phyloP scores from a whole-genome alignment of 1,284 basidiomycete species.

The Papiliotrema laurentii region DNA sequence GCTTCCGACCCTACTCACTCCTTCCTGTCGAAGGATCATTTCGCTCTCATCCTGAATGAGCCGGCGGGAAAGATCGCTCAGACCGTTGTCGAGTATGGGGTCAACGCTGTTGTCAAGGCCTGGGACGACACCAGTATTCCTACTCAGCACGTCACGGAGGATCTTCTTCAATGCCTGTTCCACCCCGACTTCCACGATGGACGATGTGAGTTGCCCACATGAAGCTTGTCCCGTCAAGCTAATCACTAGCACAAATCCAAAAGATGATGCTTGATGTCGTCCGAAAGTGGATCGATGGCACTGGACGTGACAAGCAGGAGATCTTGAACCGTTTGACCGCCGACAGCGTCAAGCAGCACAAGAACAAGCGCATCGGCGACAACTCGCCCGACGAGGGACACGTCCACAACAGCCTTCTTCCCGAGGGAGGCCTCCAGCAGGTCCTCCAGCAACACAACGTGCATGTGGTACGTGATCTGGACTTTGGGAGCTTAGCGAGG shows the following conservation, averaged over 20 bases:
- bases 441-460: constrained; percentile 45
- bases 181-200: constrained; percentile 77
- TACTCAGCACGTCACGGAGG: constrained; percentile 59
- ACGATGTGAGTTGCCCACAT: constrained; percentile 33
- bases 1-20: constrained; percentile 77
- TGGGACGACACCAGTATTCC: constrained; percentile 72
- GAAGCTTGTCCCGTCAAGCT: neutral
- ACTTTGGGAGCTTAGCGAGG: neutral
- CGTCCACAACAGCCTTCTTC: constrained; percentile 40
- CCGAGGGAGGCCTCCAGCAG: constrained; percentile 44
- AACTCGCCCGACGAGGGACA: constrained; percentile 33
- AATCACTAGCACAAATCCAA: constrained; percentile 67
- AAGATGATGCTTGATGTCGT: constrained; percentile 62
- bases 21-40: constrained; percentile 47
- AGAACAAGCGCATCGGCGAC: constrained; percentile 61
- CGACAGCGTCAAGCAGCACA: constrained; percentile 64
- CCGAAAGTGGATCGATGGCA: constrained; percentile 54
- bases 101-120: constrained; percentile 63
- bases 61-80: constrained; percentile 71
- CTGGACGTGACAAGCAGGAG: constrained; percentile 55
- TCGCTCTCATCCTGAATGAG: constrained; percentile 49
- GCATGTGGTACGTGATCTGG: constrained; percentile 37
- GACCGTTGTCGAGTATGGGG: constrained; percentile 56
- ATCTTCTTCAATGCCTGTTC: constrained; percentile 73
- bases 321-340: constrained; percentile 61